Conservation (phyloP, 2,329 filamentous ascomycete species). For the Metarhizium anisopliae region DNA sequence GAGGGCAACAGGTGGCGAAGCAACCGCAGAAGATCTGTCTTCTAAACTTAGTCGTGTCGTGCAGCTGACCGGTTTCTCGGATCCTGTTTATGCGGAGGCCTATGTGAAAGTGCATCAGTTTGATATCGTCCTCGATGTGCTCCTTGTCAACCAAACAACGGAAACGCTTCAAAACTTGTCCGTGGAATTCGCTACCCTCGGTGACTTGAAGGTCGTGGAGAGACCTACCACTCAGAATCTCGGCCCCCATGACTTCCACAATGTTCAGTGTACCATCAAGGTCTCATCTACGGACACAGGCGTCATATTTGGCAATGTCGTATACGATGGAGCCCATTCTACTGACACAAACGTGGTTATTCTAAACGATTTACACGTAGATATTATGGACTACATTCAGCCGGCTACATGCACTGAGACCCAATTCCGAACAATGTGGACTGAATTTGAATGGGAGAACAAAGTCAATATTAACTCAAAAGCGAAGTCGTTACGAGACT, state of each 20-base stretch:
- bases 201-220: slow-evolving; percentile 96
- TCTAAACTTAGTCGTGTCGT: slow-evolving; percentile 95
- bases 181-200: slow-evolving; percentile 96
- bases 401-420: slow-evolving; percentile 94
- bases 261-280: slow-evolving; percentile 97
- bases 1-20: slow-evolving; percentile 87
- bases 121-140: slow-evolving; percentile 92
- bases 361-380: slow-evolving; percentile 93
- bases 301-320: slow-evolving; percentile 97
- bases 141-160: slow-evolving; percentile 93
- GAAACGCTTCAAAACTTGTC: slow-evolving; percentile 96
- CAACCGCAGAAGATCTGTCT: slow-evolving; percentile 71
- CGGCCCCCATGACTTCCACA: slow-evolving; percentile 91
- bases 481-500: slow-evolving; percentile 82
- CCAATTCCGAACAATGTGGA: slow-evolving; percentile 99
- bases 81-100: slow-evolving; percentile 96
- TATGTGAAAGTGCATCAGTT: slow-evolving; percentile 99
- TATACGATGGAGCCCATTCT: slow-evolving; percentile 88
- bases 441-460: slow-evolving; percentile 99
- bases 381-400: slow-evolving; percentile 99
- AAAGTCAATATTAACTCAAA: slow-evolving; percentile 99
- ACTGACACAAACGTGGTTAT: slow-evolving; percentile 96
- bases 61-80: slow-evolving; percentile 95
- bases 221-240: slow-evolving; percentile 93
- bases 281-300: slow-evolving; percentile 96